A percentile compares a stretch with the other conserved stretches of the same genome.
Evolutionary conservation across 495 filamentous ascomycete genomes (phyloP).

Genomic region (Aspergillus ostianus): DNA sequence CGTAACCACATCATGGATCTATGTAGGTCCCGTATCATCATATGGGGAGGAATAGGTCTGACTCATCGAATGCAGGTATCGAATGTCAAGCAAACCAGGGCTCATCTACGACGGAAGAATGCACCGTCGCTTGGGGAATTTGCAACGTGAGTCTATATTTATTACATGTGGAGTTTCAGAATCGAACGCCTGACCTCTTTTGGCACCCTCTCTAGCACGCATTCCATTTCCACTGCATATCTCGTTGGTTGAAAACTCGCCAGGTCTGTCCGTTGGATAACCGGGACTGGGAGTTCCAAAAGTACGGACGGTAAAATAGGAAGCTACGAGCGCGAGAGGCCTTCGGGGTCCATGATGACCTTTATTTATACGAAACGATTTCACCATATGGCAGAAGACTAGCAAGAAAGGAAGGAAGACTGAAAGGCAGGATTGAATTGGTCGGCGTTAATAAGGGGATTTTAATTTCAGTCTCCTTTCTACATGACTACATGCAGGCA

Average conservation of each 20-base stretch:
- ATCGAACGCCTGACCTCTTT: slow-evolving; percentile 7
- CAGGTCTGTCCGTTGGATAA: slow-evolving; percentile 98
- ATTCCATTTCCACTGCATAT: slow-evolving; percentile 99
- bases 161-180: slow-evolving; percentile 7
- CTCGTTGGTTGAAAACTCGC: slow-evolving; percentile 98
- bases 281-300: slow-evolving; percentile 99
- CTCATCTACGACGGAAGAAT: slow-evolving; percentile 94
- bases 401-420: not conserved
- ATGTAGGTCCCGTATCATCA: slow-evolving; percentile 53
- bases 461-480: slow-evolving; percentile 2
- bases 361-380: not conserved
- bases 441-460: slow-evolving; percentile 8
- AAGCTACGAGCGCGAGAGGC: not conserved
- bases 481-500: slow-evolving; percentile 1
- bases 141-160: slow-evolving; percentile 74
- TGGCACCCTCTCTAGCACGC: slow-evolving; percentile 65
- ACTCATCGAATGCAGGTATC: slow-evolving; percentile 62
- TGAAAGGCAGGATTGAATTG: not conserved
- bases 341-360: not conserved
- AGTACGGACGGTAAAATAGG: slow-evolving; percentile 74
- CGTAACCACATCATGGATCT: slow-evolving; percentile 99
- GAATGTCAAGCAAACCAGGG: slow-evolving; percentile 99
- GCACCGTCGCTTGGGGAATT: slow-evolving; percentile 98
- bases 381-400: not conserved
- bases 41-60: not conserved